A percentile compares a stretch with the other conserved stretches of the same genome.
phyloP scores from a whole-genome alignment of 495 filamentous ascomycete genomes.

The Pyrenula aspistea region DNA sequence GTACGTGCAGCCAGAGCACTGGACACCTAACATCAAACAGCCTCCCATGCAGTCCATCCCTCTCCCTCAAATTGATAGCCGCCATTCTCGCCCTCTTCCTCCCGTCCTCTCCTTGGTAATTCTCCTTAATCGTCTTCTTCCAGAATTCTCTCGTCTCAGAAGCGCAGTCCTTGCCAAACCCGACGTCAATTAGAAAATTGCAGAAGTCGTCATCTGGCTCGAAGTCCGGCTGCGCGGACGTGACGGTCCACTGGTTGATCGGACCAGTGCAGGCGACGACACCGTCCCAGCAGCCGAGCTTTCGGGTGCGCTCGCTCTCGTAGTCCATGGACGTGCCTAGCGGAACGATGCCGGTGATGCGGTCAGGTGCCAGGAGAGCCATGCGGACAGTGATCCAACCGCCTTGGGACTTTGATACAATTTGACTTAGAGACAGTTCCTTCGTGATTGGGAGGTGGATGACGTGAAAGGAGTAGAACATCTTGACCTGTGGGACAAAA shows the following conservation, averaged over 20 bases:
- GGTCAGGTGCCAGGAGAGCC: constrained; percentile 48
- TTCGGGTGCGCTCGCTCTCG: constrained; percentile 41
- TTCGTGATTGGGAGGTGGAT: constrained; percentile 40
- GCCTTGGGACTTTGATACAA: constrained; percentile 54
- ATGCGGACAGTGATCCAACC: constrained; percentile 49
- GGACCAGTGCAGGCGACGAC: constrained; percentile 23
- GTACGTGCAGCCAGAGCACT: constrained; percentile 50
- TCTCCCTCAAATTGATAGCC: constrained; percentile 39
- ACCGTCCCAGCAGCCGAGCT: constrained; percentile 46
- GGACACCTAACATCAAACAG: constrained; percentile 45
- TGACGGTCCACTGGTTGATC: constrained; percentile 33
- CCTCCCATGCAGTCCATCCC: constrained; percentile 43
- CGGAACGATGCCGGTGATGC: constrained; percentile 47
- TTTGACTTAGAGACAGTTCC: constrained; percentile 44
- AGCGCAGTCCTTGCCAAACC: constrained; percentile 36
- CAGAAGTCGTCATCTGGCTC: constrained; percentile 40
- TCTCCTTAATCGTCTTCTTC: constrained; percentile 35
- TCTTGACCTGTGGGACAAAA: too few species aligned
- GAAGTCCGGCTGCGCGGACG: constrained; percentile 34
- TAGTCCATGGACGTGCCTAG: constrained; percentile 52
- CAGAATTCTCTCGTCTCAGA: constrained; percentile 34
- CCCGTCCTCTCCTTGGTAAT: constrained; percentile 49
- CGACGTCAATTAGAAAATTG: constrained; percentile 41
- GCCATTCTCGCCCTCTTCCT: constrained; percentile 43
- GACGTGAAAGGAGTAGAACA: too few species aligned